Conservation (phyloP, 2,329 filamentous ascomycete species). For the Pseudogymnoascus sp. region DNA sequence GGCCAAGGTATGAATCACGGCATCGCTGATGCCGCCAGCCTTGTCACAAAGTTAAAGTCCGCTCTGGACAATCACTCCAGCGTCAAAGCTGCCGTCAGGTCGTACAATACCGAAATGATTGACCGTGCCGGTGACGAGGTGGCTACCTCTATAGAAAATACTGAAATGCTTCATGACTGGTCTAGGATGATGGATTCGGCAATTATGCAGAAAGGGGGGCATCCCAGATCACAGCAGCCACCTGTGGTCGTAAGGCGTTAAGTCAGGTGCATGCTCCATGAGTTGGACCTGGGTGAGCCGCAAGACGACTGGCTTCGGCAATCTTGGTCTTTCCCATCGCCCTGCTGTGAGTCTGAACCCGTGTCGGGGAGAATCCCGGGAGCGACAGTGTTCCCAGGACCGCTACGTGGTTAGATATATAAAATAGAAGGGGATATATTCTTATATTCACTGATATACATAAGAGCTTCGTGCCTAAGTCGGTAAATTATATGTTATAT, state of each 20-base stretch:
- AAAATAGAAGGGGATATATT: neutral
- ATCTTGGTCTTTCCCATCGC: neutral
- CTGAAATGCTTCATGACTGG: constrained; percentile 38
- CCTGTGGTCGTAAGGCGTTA: too few species aligned
- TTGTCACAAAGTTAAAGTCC: constrained; percentile 12
- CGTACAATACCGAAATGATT: constrained; percentile 39
- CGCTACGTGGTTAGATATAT: neutral
- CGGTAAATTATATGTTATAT: neutral
- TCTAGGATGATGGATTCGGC: constrained; percentile 26
- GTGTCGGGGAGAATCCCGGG: neutral
- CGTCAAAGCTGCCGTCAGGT: constrained; percentile 26
- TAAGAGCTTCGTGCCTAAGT: neutral
- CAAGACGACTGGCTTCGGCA: neutral
- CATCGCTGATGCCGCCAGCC: constrained; percentile 31
- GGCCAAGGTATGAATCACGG: constrained; percentile 41
- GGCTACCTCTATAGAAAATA: constrained; percentile 34
- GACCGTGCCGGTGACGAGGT: constrained; percentile 37
- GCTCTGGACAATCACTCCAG: constrained; percentile 16
- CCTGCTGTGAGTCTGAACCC: neutral
- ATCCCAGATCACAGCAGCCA: neutral
- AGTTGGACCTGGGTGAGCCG: neutral
- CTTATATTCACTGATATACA: neutral
- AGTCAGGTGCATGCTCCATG: neutral
- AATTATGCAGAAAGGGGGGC: constrained; percentile 19
- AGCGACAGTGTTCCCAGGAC: neutral